These are phyloP conservation scores for Bifiguratus adelaidae DNA, from an alignment of 192 early-diverging fungal genomes.

Conservation along the genomic window DNA sequence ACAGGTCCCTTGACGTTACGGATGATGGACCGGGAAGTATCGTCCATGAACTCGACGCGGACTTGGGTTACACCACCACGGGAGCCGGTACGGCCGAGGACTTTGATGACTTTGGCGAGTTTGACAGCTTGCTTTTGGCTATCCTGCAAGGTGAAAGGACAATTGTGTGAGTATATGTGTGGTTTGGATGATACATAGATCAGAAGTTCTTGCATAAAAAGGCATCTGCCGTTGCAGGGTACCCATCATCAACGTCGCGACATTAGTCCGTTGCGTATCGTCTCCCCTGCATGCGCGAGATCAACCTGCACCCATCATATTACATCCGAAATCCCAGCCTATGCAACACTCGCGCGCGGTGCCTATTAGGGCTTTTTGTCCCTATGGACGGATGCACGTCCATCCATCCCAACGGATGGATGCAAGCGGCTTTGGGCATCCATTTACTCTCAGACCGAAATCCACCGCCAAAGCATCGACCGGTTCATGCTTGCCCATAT, in stretches of 20 bases:
- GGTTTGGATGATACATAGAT: neutral
- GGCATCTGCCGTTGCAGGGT: neutral
- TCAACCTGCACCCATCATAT: too few relatives aligned
- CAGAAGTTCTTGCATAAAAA: neutral
- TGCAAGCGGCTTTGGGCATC: too few relatives aligned
- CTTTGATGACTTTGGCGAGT: constrained; percentile 91
- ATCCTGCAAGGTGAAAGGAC: constrained; percentile 16
- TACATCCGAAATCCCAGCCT: neutral
- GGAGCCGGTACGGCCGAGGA: constrained; percentile 99
- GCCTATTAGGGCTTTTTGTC: neutral
- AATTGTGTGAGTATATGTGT: too few relatives aligned
- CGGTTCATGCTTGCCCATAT: too few relatives aligned
- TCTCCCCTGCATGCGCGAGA: too few relatives aligned
- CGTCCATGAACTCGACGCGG: constrained; percentile 98
- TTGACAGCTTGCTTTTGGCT: constrained; percentile 55
- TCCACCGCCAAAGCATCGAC: too few relatives aligned
- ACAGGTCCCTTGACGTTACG: constrained; percentile 99
- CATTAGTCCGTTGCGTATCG: too few relatives aligned
- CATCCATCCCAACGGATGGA: constrained; percentile 11
- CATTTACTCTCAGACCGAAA: too few relatives aligned
- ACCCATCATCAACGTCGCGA: too few relatives aligned
- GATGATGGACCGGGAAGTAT: constrained; percentile 92
- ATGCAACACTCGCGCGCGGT: neutral
- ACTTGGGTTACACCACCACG: constrained; percentile 99
- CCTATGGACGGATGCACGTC: constrained; percentile 6